phyloP scores from a whole-genome alignment of 371 early-diverging fungal genomes.

The Polyrhizophydium stewartii region DNA sequence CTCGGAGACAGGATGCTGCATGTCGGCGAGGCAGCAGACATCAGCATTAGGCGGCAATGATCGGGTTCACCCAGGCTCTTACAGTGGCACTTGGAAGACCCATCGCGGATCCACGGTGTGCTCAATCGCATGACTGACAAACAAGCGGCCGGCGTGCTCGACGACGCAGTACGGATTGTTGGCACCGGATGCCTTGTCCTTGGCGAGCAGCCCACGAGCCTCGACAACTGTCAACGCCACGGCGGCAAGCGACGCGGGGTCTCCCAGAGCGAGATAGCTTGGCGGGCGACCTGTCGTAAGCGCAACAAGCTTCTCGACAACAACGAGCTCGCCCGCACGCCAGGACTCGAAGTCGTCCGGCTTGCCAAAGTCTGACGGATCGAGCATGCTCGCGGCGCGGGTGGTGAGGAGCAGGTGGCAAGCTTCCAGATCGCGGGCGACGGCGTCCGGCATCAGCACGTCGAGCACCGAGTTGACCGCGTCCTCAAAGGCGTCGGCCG shows the following conservation, averaged over 20 bases:
- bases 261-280: too few relatives aligned
- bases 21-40: neutral
- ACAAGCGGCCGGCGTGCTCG: conserved; percentile 8
- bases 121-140: conserved; percentile 14
- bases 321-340: neutral
- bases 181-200: conserved; percentile 22
- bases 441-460: neutral
- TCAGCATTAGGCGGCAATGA: neutral
- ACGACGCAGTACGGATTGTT: conserved; percentile 35
- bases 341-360: neutral
- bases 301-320: neutral
- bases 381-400: neutral
- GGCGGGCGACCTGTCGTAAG: neutral
- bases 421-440: neutral
- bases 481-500: neutral
- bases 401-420: neutral
- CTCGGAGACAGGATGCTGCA: conserved; percentile 4
- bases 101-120: conserved; percentile 20
- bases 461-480: neutral
- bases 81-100: conserved; percentile 13
- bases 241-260: neutral
- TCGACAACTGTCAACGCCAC: conserved; percentile 12
- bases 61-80: neutral
- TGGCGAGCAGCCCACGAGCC: conserved; percentile 24
- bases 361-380: neutral